phyloP scores from a whole-genome alignment of 495 filamentous ascomycete species.

The Astrocystis sublimbata region DNA sequence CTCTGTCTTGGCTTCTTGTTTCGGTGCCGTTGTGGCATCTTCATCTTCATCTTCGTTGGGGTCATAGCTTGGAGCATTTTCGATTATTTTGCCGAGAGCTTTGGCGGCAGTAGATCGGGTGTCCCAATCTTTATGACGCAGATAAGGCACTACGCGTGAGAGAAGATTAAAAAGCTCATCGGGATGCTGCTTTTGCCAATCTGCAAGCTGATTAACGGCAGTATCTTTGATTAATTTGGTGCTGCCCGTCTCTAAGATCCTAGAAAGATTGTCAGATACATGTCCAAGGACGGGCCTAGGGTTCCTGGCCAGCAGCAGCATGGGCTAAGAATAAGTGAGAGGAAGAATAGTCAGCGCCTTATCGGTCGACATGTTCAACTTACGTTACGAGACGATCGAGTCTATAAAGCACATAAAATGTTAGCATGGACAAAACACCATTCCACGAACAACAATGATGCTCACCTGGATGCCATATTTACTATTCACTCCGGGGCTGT shows the following conservation, averaged over 20 bases:
- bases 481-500: slow-evolving; percentile 36
- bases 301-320: neutral
- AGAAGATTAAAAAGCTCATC: slow-evolving; percentile 96
- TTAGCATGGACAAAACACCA: slow-evolving; percentile 20
- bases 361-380: slow-evolving; percentile 43
- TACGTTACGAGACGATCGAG: slow-evolving; percentile 93
- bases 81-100: slow-evolving; percentile 87
- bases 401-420: slow-evolving; percentile 44
- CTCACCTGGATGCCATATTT: slow-evolving; percentile 59
- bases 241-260: slow-evolving; percentile 93
- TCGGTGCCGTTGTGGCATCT: slow-evolving; percentile 43
- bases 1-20: slow-evolving; percentile 46
- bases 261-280: slow-evolving; percentile 42
- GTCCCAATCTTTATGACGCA: slow-evolving; percentile 93
- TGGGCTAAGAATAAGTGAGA: neutral
- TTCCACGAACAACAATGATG: slow-evolving; percentile 10
- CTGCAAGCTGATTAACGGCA: slow-evolving; percentile 91
- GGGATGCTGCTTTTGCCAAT: slow-evolving; percentile 96
- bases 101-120: slow-evolving; percentile 88
- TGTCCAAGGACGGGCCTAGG: neutral
- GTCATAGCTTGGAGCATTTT: slow-evolving; percentile 84
- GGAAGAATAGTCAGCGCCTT: neutral
- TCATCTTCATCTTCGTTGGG: slow-evolving; percentile 69
- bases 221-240: slow-evolving; percentile 93
- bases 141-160: slow-evolving; percentile 91